Percentiles rank a stretch among this genome's conserved stretches.
These are phyloP conservation scores for Paratinospora sagittata DNA, from an alignment of 164 flowering plant genomes.

Conservation along the genomic window DNA sequence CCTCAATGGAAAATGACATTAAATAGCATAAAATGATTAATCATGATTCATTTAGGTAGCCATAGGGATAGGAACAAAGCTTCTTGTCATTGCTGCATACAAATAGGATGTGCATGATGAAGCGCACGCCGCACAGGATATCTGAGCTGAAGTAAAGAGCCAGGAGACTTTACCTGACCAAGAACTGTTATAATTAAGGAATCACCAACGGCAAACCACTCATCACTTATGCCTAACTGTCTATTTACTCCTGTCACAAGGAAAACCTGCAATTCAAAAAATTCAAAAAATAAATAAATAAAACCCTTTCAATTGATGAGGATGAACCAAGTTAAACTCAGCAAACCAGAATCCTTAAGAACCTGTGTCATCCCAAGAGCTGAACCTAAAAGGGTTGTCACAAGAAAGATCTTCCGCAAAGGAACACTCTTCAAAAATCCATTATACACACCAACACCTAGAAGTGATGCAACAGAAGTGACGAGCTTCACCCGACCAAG, in stretches of 20 bases:
- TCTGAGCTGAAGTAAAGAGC: not conserved
- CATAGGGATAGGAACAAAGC: too few relatives aligned
- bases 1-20: too few relatives aligned
- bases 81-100: too few relatives aligned
- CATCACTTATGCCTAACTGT: conserved; percentile 84
- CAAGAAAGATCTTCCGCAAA: conserved; percentile 71
- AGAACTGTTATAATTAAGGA: conserved; percentile 88
- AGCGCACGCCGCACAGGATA: not conserved
- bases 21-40: too few relatives aligned
- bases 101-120: not conserved
- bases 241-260: conserved; percentile 91
- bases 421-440: conserved; percentile 85
- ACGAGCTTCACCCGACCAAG: conserved; percentile 96
- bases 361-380: conserved; percentile 98
- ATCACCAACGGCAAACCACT: conserved; percentile 98
- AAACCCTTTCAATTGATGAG: not conserved
- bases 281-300: not conserved
- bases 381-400: conserved; percentile 63
- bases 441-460: conserved; percentile 94
- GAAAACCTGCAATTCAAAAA: conserved; percentile 29
- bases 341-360: conserved; percentile 7
- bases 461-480: conserved; percentile 85
- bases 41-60: not conserved
- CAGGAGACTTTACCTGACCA: conserved; percentile 49
- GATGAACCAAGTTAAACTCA: not conserved